Evolutionary conservation across 2,329 filamentous ascomycete genomes (phyloP).

Genomic region (Talaromyces sp.): DNA sequence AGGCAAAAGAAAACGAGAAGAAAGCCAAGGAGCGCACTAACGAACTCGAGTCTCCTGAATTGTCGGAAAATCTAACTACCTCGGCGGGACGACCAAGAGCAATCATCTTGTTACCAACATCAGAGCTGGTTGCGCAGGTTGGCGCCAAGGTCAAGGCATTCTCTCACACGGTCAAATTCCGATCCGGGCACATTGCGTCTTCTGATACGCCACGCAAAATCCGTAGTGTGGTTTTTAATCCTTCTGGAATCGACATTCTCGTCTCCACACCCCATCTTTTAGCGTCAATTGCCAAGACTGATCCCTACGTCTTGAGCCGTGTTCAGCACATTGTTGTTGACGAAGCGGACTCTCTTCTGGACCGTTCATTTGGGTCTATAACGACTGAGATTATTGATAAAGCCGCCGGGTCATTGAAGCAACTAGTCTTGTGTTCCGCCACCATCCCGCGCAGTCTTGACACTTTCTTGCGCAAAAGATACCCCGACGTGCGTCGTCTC

Average conservation of each 20-base stretch:
- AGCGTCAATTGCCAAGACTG: constrained; percentile 78
- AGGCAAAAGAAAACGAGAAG: constrained; percentile 52
- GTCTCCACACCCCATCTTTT: constrained; percentile 87
- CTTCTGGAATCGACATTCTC: constrained; percentile 77
- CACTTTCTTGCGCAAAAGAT: constrained; percentile 73
- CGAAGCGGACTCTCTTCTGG: constrained; percentile 93
- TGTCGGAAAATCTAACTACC: constrained; percentile 62
- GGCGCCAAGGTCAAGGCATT: constrained; percentile 75
- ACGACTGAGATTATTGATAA: constrained; percentile 82
- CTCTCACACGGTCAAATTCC: constrained; percentile 82
- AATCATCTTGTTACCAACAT: constrained; percentile 84
- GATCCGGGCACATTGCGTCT: constrained; percentile 76
- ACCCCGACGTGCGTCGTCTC: constrained; percentile 78
- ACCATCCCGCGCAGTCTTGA: constrained; percentile 92
- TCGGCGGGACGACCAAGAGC: constrained; percentile 72
- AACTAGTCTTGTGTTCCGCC: constrained; percentile 89
- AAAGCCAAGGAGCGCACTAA: constrained; percentile 57
- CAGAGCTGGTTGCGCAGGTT: constrained; percentile 88
- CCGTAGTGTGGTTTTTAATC: constrained; percentile 76
- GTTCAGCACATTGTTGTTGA: constrained; percentile 87
- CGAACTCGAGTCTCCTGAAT: constrained; percentile 56
- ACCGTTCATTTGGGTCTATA: constrained; percentile 82
- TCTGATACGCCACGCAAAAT: constrained; percentile 74
- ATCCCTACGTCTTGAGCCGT: constrained; percentile 88
- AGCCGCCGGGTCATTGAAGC: constrained; percentile 73